phyloP scores from a whole-genome alignment of 352 stramenopile genomes.

The Phytophthora palmivora region DNA sequence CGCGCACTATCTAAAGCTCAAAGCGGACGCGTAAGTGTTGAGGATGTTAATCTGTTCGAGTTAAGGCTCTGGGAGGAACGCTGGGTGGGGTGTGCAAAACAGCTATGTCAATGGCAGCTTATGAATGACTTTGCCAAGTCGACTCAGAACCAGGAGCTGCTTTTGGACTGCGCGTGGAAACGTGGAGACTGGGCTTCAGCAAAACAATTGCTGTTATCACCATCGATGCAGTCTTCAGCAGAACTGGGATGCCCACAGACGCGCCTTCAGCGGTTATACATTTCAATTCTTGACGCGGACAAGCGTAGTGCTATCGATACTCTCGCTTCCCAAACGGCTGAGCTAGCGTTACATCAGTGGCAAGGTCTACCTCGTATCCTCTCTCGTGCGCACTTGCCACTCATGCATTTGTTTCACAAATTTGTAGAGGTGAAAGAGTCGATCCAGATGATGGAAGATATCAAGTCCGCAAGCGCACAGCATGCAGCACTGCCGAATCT shows the following conservation, averaged over 20 bases:
- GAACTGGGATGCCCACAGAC: constrained; percentile 81
- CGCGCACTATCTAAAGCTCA: constrained; percentile 82
- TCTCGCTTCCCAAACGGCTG: constrained; percentile 73
- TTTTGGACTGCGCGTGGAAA: constrained; percentile 94
- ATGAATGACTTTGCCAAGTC: constrained; percentile 93
- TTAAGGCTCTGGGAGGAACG: constrained; percentile 88
- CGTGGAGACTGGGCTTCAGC: constrained; percentile 89
- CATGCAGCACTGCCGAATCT: constrained; percentile 89
- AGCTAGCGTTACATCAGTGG: constrained; percentile 90
- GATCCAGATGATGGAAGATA: constrained; percentile 91
- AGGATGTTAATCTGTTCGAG: constrained; percentile 89
- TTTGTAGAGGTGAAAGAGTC: constrained; percentile 94
- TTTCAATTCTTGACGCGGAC: constrained; percentile 86
- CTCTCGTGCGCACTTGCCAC: constrained; percentile 74
- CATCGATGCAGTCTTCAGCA: constrained; percentile 65
- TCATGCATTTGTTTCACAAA: constrained; percentile 92
- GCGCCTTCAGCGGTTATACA: constrained; percentile 87
- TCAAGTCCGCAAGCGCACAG: constrained; percentile 81
- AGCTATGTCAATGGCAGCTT: constrained; percentile 93
- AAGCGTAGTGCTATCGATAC: constrained; percentile 76
- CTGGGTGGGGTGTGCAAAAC: constrained; percentile 92
- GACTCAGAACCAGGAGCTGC: constrained; percentile 92
- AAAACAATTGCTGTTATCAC: constrained; percentile 78
- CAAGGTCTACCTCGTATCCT: constrained; percentile 87
- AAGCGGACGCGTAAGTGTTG: constrained; percentile 71